These are phyloP conservation scores for Funneliformis geosporum DNA, from an alignment of 192 early-diverging fungal species.

Conservation along the genomic window DNA sequence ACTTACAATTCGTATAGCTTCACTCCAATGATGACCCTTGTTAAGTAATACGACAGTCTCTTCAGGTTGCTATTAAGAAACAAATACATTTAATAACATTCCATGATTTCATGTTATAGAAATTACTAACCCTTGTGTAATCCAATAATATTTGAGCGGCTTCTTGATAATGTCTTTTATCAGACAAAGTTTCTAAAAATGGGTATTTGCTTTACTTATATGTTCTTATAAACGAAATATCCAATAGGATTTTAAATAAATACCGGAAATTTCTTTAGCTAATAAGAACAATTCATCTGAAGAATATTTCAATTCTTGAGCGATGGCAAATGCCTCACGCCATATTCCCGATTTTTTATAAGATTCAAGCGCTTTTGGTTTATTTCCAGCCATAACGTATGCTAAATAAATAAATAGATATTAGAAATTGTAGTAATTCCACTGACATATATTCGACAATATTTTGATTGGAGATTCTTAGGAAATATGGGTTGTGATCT, in stretches of 20 bases:
- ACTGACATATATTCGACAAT: too few species aligned
- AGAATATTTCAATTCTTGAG: constrained; percentile 54
- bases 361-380: constrained; percentile 57
- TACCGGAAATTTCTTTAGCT: constrained; percentile 59
- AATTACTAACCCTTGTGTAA: constrained; percentile 50
- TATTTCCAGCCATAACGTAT: constrained; percentile 58
- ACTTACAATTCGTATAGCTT: constrained; percentile 67
- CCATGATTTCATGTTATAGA: neutral
- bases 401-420: constrained; percentile 47
- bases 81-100: neutral
- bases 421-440: too few species aligned
- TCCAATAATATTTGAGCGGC: constrained; percentile 75
- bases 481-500: too few species aligned
- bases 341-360: constrained; percentile 61
- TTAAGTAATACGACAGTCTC: constrained; percentile 69
- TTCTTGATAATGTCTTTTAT: constrained; percentile 61
- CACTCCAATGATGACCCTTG: constrained; percentile 74
- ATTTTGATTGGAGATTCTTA: too few species aligned
- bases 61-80: constrained; percentile 60
- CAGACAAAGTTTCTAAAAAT: constrained; percentile 50
- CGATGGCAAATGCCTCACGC: constrained; percentile 68
- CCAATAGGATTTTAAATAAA: constrained; percentile 9
- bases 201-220: neutral
- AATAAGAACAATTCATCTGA: constrained; percentile 49
- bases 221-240: constrained; percentile 37